Base-by-base conservation (phyloP, 2,329 filamentous ascomycete genomes). In the Didymella segeticola region DNA sequence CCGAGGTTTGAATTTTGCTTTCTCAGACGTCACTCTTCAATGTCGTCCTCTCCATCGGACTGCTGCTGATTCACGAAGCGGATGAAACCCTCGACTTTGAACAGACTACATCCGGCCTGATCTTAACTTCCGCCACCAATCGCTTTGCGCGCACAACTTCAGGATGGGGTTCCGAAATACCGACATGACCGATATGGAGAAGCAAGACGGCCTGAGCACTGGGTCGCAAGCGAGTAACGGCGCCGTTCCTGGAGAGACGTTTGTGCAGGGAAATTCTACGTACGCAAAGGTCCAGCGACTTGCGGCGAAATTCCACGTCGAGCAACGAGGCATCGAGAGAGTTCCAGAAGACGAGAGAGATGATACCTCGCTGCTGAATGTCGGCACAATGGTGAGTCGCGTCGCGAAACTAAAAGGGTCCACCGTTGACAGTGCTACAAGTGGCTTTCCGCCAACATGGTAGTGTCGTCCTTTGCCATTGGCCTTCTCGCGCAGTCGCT, bases 401-500 rank as follows among this genome's bases (percentile, higher is more conserved):
- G 9, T 8, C 10, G 5, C 14, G 23, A 6, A 23, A 14, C 17
- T 3, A 34, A 11, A 38, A 41, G 20, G 10, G 11, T 14, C 25
- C 17, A 15, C 6, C 4, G 26, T 20, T 48, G 29, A 48, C 36
- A 14, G n/a, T 10, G 15, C 23, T 10, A 49, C 10, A 58, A 89
- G 86, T 92, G 89, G 89, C 79, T 90, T 37, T 87, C 88, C 1
- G 88, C 88, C 66, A 92, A 92, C 75, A 86, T 92, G 86, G 87
- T 89, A 47, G 86, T 91, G 41, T 88, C 86, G 20, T 87, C 87
- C 12, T 91, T 92, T 66, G 89, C 90, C 42, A 87, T 92, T 50
- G 90, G 89, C 38, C 84, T 89, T 15, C 82, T 93, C 5, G 87
- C 84, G 1, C 81, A 86, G n/a, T 82, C 86, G 8, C 75, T 90